A percentile compares a stretch with the other conserved stretches of the same genome.
phyloP scores from a whole-genome alignment of 2,329 filamentous ascomycete species.

The Hymenoscyphus fraxineus region DNA sequence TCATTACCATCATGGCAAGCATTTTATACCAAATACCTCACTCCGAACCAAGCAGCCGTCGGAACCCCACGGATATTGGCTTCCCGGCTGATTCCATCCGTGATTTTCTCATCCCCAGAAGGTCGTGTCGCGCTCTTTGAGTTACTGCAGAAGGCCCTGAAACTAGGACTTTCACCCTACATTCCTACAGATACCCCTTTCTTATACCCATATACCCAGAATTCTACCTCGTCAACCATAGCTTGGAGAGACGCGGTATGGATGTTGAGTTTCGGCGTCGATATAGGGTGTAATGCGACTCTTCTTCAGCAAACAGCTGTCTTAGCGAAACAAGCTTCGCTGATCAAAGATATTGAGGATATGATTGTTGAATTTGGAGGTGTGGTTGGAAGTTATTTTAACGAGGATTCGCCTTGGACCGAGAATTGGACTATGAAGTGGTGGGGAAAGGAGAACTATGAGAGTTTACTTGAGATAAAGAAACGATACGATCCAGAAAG shows the following conservation, averaged over 20 bases:
- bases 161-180: constrained; percentile 9
- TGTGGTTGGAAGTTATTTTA: constrained; percentile 16
- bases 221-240: constrained; percentile 21
- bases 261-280: constrained; percentile 12
- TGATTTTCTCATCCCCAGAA: background rate
- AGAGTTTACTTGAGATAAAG: constrained; percentile 11
- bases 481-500: background rate
- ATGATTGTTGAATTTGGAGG: constrained; percentile 3
- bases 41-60: background rate
- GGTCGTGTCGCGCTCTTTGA: background rate
- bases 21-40: constrained; percentile 1
- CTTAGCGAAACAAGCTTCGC: constrained; percentile 2
- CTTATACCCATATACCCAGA: constrained; percentile 13
- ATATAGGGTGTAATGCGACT: constrained; percentile 15
- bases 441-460: constrained; percentile 21
- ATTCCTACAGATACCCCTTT: constrained; percentile 18
- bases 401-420: constrained; percentile 21
- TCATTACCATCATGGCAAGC: background rate
- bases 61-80: background rate
- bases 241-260: constrained; percentile 19
- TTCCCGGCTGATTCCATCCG: background rate
- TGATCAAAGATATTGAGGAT: constrained; percentile 1
- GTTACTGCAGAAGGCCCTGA: background rate
- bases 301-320: constrained; percentile 10
- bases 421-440: constrained; percentile 19